Evolutionary conservation across 2,329 filamentous ascomycete genomes (phyloP).

Genomic region (Biscogniauxia sp.): DNA sequence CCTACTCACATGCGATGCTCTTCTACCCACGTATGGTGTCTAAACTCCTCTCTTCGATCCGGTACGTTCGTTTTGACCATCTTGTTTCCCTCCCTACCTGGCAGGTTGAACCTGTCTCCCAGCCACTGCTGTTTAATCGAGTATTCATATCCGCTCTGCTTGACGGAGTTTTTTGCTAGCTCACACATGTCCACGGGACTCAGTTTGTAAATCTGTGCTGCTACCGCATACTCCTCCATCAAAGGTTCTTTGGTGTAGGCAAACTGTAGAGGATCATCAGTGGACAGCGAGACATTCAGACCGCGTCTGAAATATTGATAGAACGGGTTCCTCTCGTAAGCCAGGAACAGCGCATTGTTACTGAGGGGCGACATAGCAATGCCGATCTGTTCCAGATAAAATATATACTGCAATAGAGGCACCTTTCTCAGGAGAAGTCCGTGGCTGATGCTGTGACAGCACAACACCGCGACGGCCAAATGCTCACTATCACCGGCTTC

Average conservation of each 20-base stretch:
- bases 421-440: conserved; percentile 91
- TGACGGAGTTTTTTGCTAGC: conserved; percentile 91
- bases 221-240: conserved; percentile 97
- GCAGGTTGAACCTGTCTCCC: conserved; percentile 71
- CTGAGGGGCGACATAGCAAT: conserved; percentile 99
- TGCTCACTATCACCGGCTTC: conserved; percentile 97
- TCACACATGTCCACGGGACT: conserved; percentile 98
- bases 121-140: conserved; percentile 90
- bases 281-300: conserved; percentile 92
- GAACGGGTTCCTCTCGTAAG: conserved; percentile 96
- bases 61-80: conserved; percentile 97
- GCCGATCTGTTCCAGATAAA: conserved; percentile 96
- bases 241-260: conserved; percentile 97
- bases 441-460: conserved; percentile 96
- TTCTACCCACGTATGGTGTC: conserved; percentile 79
- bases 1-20: conserved; percentile 76
- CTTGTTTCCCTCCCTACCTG: conserved; percentile 80
- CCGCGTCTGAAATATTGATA: conserved; percentile 93
- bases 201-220: conserved; percentile 97
- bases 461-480: conserved; percentile 84
- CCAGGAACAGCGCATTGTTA: conserved; percentile 94
- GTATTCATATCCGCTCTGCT: conserved; percentile 90
- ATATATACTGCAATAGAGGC: conserved; percentile 91
- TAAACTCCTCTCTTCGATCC: conserved; percentile 84
- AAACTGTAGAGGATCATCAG: conserved; percentile 95